Percentiles rank a stretch among this genome's conserved stretches.
Evolutionary conservation across 2,329 filamentous ascomycete genomes (phyloP).

Genomic region (Arthroderma uncinatum): DNA sequence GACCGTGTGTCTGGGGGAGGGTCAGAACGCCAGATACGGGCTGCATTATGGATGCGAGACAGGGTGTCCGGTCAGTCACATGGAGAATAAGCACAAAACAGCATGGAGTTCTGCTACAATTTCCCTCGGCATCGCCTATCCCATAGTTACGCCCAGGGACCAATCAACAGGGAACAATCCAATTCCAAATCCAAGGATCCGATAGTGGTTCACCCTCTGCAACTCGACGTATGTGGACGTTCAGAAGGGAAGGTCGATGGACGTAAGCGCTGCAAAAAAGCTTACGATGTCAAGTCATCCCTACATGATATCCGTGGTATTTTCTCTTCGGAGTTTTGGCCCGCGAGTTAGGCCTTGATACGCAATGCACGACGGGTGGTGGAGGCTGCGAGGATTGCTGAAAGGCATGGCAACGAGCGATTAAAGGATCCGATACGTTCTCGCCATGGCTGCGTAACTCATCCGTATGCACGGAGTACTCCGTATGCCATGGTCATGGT

Average conservation of each 20-base stretch:
- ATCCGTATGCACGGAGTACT: background rate
- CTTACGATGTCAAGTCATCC: background rate
- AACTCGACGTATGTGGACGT: background rate
- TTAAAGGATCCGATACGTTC: background rate
- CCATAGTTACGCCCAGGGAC: background rate
- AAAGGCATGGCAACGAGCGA: background rate
- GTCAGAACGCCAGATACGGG: conserved; percentile 3
- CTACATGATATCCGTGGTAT: background rate
- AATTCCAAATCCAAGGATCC: background rate
- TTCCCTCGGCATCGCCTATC: background rate
- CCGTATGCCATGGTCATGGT: background rate
- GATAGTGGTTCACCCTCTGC: background rate
- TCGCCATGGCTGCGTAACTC: background rate
- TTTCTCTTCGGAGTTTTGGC: background rate
- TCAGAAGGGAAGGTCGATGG: background rate
- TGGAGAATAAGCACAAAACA: background rate
- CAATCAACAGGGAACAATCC: background rate
- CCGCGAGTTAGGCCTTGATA: background rate
- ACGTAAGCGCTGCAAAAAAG: background rate
- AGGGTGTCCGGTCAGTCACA: background rate
- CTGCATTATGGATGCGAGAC: conserved; percentile 1
- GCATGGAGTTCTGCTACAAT: background rate
- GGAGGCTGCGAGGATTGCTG: background rate
- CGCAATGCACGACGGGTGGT: background rate
- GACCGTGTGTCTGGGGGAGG: background rate